Conservation (phyloP, 2,329 filamentous ascomycete genomes). For the Aureobasidium vineae region DNA sequence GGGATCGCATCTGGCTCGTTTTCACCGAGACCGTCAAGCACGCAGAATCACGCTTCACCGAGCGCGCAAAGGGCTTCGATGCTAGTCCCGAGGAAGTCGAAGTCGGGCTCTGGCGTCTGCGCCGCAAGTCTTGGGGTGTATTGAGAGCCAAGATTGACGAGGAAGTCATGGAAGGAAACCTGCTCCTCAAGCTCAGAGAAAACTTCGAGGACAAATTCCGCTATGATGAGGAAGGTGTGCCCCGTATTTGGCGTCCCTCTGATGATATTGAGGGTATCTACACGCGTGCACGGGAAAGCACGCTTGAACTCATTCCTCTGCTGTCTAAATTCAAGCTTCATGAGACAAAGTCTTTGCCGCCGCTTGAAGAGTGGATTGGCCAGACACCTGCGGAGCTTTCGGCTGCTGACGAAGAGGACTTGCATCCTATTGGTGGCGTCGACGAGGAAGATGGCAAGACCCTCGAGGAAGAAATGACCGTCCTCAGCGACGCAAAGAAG, state of each 20-base stretch:
- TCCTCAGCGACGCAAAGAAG: constrained; percentile 85
- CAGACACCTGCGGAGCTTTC: constrained; percentile 70
- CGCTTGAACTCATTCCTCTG: constrained; percentile 83
- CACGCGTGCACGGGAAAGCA: constrained; percentile 87
- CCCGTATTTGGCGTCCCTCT: constrained; percentile 91
- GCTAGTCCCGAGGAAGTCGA: constrained; percentile 89
- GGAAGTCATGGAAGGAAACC: constrained; percentile 96
- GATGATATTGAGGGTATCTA: constrained; percentile 98
- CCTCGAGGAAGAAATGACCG: constrained; percentile 91
- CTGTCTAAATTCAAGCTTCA: constrained; percentile 79
- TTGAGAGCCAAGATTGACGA: constrained; percentile 89
- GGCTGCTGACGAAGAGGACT: constrained; percentile 83
- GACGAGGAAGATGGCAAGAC: constrained; percentile 88
- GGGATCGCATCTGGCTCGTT: constrained; percentile 90
- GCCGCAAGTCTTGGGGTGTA: constrained; percentile 92
- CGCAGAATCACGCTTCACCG: constrained; percentile 80
- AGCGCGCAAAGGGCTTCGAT: constrained; percentile 89
- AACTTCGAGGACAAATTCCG: constrained; percentile 99
- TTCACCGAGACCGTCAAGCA: constrained; percentile 81
- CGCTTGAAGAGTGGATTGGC: constrained; percentile 82
- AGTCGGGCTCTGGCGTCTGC: constrained; percentile 85
- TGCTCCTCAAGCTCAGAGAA: constrained; percentile 90
- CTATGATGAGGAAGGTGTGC: constrained; percentile 92
- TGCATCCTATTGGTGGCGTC: constrained; percentile 84
- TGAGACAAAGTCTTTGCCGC: constrained; percentile 70